Evolutionary conservation across 2,329 filamentous ascomycete genomes (phyloP).

Genomic region (Ilyonectria robusta): DNA sequence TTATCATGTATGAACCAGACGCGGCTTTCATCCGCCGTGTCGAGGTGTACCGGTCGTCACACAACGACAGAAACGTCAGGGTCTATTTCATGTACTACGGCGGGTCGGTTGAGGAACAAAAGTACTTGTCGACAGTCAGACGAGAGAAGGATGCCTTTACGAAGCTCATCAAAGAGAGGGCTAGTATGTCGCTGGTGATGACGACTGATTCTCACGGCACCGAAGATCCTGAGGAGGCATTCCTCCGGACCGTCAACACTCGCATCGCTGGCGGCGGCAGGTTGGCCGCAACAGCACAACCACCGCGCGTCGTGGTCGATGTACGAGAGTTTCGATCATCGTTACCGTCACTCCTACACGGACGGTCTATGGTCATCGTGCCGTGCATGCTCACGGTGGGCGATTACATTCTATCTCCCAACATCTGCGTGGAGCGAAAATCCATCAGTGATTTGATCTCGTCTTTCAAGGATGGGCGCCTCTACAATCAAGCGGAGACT

Average conservation of each 20-base stretch:
- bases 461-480: slow-evolving; percentile 90
- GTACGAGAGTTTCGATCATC: slow-evolving; percentile 96
- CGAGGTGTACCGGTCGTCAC: slow-evolving; percentile 95
- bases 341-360: slow-evolving; percentile 91
- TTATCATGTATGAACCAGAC: slow-evolving; percentile 99
- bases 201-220: slow-evolving; percentile 77
- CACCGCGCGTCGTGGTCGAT: slow-evolving; percentile 93
- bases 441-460: slow-evolving; percentile 91
- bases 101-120: slow-evolving; percentile 94
- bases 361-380: slow-evolving; percentile 87
- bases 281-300: slow-evolving; percentile 85
- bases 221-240: slow-evolving; percentile 89
- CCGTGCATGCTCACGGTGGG: slow-evolving; percentile 97
- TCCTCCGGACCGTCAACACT: slow-evolving; percentile 95
- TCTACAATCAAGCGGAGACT: slow-evolving; percentile 92
- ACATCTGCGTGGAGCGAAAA: slow-evolving; percentile 95
- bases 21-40: slow-evolving; percentile 93
- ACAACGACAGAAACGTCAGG: slow-evolving; percentile 88
- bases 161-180: slow-evolving; percentile 92
- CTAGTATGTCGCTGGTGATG: slow-evolving; percentile 91
- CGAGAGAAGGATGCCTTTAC: slow-evolving; percentile 97
- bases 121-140: slow-evolving; percentile 90
- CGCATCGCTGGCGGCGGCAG: slow-evolving; percentile 94
- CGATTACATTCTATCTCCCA: slow-evolving; percentile 93
- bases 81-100: slow-evolving; percentile 99